Percentiles rank a stretch among this genome's conserved stretches.
Conservation (phyloP, 371 early-diverging fungal genomes). For the Lichtheimia ornata region DNA sequence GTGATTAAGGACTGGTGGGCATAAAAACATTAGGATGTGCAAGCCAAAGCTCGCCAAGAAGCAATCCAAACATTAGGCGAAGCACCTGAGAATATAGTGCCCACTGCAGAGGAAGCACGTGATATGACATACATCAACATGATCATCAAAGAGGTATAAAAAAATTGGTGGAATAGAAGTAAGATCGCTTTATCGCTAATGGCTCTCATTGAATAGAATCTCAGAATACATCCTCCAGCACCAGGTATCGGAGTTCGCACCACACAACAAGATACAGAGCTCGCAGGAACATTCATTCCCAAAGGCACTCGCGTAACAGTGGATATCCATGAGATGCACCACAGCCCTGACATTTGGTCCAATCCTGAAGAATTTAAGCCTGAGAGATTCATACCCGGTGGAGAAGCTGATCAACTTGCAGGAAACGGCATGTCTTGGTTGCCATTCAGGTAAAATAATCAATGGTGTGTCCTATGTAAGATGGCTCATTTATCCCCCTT, state of each 20-base stretch:
- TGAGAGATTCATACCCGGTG: conserved; percentile 15
- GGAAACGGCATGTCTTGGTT: conserved; percentile 12
- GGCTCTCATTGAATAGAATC: conserved; percentile 2
- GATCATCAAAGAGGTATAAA: conserved; percentile 33
- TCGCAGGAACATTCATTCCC: conserved; percentile 14
- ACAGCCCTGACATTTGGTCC: conserved; percentile 14
- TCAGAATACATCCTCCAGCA: conserved; percentile 9
- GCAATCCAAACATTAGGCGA: conserved; percentile 49
- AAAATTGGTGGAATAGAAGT: too few relatives aligned
- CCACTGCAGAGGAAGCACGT: conserved; percentile 40
- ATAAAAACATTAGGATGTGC: conserved; percentile 21
- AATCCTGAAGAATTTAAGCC: conserved; percentile 16
- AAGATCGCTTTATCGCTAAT: background rate
- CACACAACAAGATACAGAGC: conserved; percentile 5
- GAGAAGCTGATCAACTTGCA: conserved; percentile 11
- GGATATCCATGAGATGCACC: conserved; percentile 17
- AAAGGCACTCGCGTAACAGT: conserved; percentile 9
- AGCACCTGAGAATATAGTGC: conserved; percentile 30
- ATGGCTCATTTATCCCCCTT: background rate
- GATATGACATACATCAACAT: conserved; percentile 46
- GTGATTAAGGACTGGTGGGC: too few relatives aligned
- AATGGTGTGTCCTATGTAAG: background rate
- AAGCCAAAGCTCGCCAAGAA: conserved; percentile 44
- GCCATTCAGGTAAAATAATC: conserved; percentile 56
- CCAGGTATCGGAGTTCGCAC: background rate